Evolutionary conservation across 768 basidiomycete species (phyloP).

Genomic region (Gautieria morchelliformis): DNA sequence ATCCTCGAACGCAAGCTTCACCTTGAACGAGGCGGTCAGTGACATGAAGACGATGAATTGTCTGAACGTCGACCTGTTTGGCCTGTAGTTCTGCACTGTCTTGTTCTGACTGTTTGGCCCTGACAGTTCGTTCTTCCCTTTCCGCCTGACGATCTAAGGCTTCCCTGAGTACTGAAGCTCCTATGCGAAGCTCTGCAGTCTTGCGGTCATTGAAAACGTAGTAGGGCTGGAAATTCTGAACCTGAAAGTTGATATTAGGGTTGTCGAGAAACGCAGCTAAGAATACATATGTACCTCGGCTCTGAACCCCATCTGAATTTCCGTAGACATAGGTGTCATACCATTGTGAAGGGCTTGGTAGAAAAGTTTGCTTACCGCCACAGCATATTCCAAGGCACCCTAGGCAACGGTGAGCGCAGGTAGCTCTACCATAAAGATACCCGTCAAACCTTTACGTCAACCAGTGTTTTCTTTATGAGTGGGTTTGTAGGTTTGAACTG

Average conservation of each 20-base stretch:
- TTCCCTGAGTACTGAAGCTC: constrained; percentile 57
- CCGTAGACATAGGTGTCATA: neutral
- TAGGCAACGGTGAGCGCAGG: constrained; percentile 2
- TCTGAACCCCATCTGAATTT: constrained; percentile 57
- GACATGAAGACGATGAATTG: neutral
- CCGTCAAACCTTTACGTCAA: constrained; percentile 41
- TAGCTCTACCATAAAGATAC: neutral
- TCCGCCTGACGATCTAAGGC: constrained; percentile 42
- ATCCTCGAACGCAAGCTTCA: constrained; percentile 72
- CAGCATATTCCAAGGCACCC: constrained; percentile 72
- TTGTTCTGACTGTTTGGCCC: constrained; percentile 48
- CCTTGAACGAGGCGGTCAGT: constrained; percentile 30
- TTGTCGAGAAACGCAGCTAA: neutral
- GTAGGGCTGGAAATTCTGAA: constrained; percentile 61
- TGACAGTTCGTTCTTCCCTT: constrained; percentile 39
- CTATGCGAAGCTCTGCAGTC: constrained; percentile 49
- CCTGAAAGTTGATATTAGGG: constrained; percentile 28
- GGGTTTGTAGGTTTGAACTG: constrained; percentile 71
- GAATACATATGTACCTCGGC: constrained; percentile 39
- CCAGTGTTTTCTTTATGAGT: constrained; percentile 52
- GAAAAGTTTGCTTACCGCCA: constrained; percentile 45
- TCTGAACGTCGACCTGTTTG: constrained; percentile 36
- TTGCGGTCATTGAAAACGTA: constrained; percentile 51
- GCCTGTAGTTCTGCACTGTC: constrained; percentile 41
- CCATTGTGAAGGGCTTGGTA: neutral